Evolutionary conservation across 1,139 yeast species (phyloP).

Genomic region (Debaryomyces fabryi): DNA sequence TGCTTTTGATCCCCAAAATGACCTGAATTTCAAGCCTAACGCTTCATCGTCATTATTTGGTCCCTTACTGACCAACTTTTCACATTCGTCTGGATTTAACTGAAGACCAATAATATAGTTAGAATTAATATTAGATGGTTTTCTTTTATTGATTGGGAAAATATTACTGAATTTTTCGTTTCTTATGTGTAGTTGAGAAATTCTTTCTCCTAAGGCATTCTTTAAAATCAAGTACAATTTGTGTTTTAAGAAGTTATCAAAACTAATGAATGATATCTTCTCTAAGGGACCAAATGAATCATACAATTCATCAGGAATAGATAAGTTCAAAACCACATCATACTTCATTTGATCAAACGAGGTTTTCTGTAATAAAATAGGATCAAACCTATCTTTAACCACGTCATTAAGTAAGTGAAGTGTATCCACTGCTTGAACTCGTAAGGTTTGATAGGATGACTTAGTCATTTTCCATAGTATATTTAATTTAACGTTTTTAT

Average conservation of each 20-base stretch:
- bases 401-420: constrained; percentile 72
- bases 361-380: constrained; percentile 73
- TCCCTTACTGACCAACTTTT: constrained; percentile 82
- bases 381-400: constrained; percentile 80
- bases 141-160: constrained; percentile 60
- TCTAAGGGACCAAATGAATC: constrained; percentile 69
- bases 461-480: constrained; percentile 80
- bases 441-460: constrained; percentile 64
- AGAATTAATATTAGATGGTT: constrained; percentile 41
- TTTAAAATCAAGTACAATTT: constrained; percentile 61
- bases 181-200: constrained; percentile 45
- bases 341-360: constrained; percentile 59
- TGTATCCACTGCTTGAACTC: constrained; percentile 70
- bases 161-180: constrained; percentile 29
- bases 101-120: constrained; percentile 62
- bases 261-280: constrained; percentile 70
- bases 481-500: constrained; percentile 73
- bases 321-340: constrained; percentile 62
- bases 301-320: constrained; percentile 39
- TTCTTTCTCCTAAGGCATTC: constrained; percentile 72
- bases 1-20: constrained; percentile 88
- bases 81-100: constrained; percentile 74
- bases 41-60: constrained; percentile 68
- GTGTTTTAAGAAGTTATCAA: constrained; percentile 65
- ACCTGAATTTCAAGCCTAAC: constrained; percentile 64